These are phyloP conservation scores for Microsporum audouinii DNA, from an alignment of 2,329 filamentous ascomycete species.

Conservation along the genomic window DNA sequence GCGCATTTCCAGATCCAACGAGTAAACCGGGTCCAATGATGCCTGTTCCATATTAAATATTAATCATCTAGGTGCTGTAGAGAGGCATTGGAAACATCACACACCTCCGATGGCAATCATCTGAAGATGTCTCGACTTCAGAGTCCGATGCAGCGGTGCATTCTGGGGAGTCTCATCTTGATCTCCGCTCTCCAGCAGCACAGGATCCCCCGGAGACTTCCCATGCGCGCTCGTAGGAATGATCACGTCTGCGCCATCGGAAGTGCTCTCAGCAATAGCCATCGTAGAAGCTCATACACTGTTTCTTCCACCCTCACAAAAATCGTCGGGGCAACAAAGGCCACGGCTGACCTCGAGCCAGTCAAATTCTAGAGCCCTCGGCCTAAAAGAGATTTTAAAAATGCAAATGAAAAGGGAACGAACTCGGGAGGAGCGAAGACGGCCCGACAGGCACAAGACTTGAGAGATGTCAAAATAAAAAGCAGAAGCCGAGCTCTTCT, in stretches of 20 bases:
- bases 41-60: conserved; percentile 26
- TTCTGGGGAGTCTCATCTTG: conserved; percentile 11
- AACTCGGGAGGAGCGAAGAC: background rate
- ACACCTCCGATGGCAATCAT: conserved; percentile 52
- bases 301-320: background rate
- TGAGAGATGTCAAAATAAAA: background rate
- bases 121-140: conserved; percentile 50
- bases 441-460: background rate
- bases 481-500: background rate
- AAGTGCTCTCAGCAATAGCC: background rate
- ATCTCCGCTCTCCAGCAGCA: background rate
- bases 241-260: background rate
- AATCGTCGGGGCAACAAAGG: background rate
- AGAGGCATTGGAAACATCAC: conserved; percentile 48
- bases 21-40: conserved; percentile 59
- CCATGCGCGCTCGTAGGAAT: background rate
- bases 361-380: background rate
- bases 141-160: conserved; percentile 33
- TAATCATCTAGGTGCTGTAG: conserved; percentile 2
- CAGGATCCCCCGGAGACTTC: background rate
- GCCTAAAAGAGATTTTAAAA: background rate
- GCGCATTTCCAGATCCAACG: conserved; percentile 58
- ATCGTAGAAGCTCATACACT: background rate
- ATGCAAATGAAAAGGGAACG: background rate
- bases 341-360: background rate